These are phyloP conservation scores for Apiospora marii DNA, from an alignment of 2,329 filamentous ascomycete species.

Conservation along the genomic window DNA sequence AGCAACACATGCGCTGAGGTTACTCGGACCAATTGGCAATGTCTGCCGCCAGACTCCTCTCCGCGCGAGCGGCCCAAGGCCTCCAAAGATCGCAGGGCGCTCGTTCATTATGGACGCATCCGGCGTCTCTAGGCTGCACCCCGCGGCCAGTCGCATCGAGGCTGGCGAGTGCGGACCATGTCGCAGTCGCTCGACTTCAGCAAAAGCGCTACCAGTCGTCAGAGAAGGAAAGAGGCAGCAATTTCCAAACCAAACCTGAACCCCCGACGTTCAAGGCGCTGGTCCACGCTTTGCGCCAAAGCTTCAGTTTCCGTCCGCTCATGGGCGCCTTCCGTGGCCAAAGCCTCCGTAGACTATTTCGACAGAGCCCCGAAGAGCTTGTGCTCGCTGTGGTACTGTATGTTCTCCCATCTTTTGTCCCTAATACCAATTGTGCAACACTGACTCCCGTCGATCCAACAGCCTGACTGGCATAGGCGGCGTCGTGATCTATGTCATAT, in stretches of 20 bases:
- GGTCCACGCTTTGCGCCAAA: slow-evolving; percentile 42
- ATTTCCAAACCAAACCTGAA: slow-evolving; percentile 34
- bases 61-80: slow-evolving; percentile 3
- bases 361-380: slow-evolving; percentile 53
- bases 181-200: slow-evolving; percentile 30
- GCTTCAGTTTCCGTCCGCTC: slow-evolving; percentile 45
- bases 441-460: slow-evolving; percentile 34
- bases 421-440: background rate
- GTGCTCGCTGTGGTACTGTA: slow-evolving; percentile 52
- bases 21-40: slow-evolving; percentile 15
- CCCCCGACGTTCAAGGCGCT: slow-evolving; percentile 37
- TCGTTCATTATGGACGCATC: slow-evolving; percentile 2
- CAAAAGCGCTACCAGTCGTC: slow-evolving; percentile 39
- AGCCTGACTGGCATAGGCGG: slow-evolving; percentile 47
- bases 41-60: slow-evolving; percentile 2
- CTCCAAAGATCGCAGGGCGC: slow-evolving; percentile 2
- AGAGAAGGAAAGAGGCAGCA: slow-evolving; percentile 28
- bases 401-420: slow-evolving; percentile 27
- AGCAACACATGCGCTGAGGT: slow-evolving; percentile 8
- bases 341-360: slow-evolving; percentile 48
- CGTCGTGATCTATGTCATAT: slow-evolving; percentile 48
- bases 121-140: background rate
- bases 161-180: slow-evolving; percentile 26
- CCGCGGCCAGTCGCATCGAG: slow-evolving; percentile 7
- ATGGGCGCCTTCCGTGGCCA: slow-evolving; percentile 48